These are phyloP conservation scores for Periconia macrospinosa DNA, from an alignment of 2,329 filamentous ascomycete genomes.

Conservation along the genomic window DNA sequence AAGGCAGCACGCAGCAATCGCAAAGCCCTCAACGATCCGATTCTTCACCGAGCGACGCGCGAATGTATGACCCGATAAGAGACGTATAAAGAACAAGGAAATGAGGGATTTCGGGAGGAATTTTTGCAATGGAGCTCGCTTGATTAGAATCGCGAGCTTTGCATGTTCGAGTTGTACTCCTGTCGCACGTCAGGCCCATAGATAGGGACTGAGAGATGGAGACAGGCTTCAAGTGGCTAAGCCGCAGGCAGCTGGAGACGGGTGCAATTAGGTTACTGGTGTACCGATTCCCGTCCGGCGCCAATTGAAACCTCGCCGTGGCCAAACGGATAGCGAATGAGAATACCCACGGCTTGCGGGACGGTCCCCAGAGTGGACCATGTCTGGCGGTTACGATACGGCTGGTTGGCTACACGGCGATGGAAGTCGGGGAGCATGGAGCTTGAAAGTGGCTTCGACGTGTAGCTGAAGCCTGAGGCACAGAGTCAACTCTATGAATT, in stretches of 20 bases:
- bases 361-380: background rate
- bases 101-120: slow-evolving; percentile 14
- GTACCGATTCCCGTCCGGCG: background rate
- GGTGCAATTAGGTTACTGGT: background rate
- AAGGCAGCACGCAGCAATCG: slow-evolving; percentile 30
- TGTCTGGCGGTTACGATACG: slow-evolving; percentile 1
- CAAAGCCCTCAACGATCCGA: slow-evolving; percentile 35
- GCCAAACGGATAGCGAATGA: background rate
- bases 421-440: slow-evolving; percentile 4
- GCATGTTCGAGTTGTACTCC: background rate
- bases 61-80: slow-evolving; percentile 40
- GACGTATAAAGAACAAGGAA: slow-evolving; percentile 29
- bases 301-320: background rate
- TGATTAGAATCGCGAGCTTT: slow-evolving; percentile 2
- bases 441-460: slow-evolving; percentile 3
- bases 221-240: background rate
- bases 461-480: background rate
- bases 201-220: slow-evolving; percentile 3
- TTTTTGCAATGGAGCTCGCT: slow-evolving; percentile 19
- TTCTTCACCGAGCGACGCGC: slow-evolving; percentile 36
- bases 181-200: slow-evolving; percentile 6
- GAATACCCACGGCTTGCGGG: background rate
- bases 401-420: slow-evolving; percentile 7
- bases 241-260: slow-evolving; percentile 5
- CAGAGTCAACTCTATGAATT: slow-evolving; percentile 5